Evolutionary conservation across 768 basidiomycete species (phyloP).

Genomic region (Naganishia friedmannii): DNA sequence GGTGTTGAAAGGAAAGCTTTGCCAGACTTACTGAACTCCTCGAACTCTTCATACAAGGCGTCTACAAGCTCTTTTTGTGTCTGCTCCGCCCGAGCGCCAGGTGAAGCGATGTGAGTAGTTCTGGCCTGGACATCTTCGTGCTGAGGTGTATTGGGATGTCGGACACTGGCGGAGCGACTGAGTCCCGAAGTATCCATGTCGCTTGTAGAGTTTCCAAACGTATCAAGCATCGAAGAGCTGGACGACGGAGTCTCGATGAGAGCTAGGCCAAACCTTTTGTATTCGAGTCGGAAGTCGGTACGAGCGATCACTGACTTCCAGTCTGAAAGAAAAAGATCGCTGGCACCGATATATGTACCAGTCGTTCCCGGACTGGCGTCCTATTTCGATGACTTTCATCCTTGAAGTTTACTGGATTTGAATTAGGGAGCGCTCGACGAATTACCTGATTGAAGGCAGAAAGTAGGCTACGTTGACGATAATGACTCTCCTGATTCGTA

Average conservation of each 20-base stretch:
- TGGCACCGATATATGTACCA: background rate
- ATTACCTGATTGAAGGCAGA: background rate
- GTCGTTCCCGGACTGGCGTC: background rate
- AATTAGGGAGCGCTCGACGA: background rate
- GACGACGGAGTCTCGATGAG: no score
- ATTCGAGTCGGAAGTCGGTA: no score
- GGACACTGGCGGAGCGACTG: background rate
- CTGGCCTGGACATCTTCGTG: no score
- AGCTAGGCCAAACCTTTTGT: no score
- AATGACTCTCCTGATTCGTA: background rate
- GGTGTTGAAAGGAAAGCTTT: no score
- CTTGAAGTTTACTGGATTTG: no score
- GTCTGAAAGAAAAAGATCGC: no score
- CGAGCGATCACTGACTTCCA: no score
- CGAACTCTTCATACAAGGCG: background rate
- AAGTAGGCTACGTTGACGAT: background rate
- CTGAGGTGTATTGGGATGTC: background rate
- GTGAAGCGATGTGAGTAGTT: background rate
- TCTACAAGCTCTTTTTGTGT: background rate
- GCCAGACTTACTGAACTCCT: constrained; percentile 1
- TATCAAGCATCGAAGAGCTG: no score
- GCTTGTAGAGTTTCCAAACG: background rate
- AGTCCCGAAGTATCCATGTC: background rate
- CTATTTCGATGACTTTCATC: no score
- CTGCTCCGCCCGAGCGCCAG: background rate